Evolutionary conservation across 2,329 filamentous ascomycete genomes (phyloP).

Genomic region (Metarhizium rileyi): DNA sequence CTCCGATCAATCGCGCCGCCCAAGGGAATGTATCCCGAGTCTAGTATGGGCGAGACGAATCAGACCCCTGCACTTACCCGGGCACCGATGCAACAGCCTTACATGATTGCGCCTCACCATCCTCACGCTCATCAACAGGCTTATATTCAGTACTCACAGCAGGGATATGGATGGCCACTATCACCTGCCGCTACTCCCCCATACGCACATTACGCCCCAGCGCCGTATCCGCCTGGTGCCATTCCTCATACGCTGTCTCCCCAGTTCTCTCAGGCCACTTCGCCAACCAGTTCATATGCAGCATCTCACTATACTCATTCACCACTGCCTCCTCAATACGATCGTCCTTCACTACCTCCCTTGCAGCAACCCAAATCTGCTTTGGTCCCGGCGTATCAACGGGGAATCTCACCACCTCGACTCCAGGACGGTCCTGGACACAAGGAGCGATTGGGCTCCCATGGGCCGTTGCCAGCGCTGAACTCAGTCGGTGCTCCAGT

Average conservation of each 20-base stretch:
- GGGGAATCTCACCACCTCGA: constrained; percentile 25
- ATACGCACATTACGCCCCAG: constrained; percentile 35
- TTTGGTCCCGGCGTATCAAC: constrained; percentile 20
- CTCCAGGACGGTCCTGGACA: constrained; percentile 32
- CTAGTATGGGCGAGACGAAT: constrained; percentile 77
- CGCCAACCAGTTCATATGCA: constrained; percentile 18
- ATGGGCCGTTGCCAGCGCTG: constrained; percentile 35
- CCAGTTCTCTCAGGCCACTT: constrained; percentile 18
- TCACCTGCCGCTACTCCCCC: constrained; percentile 46
- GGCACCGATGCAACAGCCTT: constrained; percentile 50
- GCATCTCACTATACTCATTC: constrained; percentile 17
- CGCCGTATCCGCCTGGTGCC: constrained; percentile 23
- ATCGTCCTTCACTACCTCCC: constrained; percentile 28
- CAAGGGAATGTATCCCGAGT: constrained; percentile 97
- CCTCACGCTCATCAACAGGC: constrained; percentile 20
- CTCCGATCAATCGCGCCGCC: constrained; percentile 75
- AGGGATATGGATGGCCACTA: constrained; percentile 43
- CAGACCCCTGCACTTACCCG: constrained; percentile 73
- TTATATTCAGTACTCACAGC: constrained; percentile 32
- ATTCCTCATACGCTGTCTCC: constrained; percentile 17
- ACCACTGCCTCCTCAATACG: constrained; percentile 14
- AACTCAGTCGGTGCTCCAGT: constrained; percentile 13
- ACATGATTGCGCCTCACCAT: constrained; percentile 25
- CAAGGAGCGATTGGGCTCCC: constrained; percentile 33
- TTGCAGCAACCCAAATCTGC: constrained; percentile 22